Evolutionary conservation across 2,329 filamentous ascomycete species (phyloP), one percentile per base, ranked within the genome.

Genomic region (Apiospora rasikravindrae): DNA sequence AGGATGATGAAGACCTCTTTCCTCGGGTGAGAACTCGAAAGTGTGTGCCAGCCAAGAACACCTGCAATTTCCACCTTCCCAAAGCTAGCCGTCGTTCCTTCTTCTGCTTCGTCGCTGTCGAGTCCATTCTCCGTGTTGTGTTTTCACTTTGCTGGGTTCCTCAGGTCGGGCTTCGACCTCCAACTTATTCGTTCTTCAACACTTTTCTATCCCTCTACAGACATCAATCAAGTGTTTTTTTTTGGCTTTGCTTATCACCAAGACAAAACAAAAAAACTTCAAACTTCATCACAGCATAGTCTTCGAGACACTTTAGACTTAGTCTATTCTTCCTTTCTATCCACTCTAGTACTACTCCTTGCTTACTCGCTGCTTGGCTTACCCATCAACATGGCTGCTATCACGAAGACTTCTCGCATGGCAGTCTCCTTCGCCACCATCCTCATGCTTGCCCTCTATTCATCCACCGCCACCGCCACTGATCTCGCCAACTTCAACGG

Each of bases 401-500:
- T 10, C 19, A 64, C 40, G 19, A 61, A 61, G 16, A 61, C 33
- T 61, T 22, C 14, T 33, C 26, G 26, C 26, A 61, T 61, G 26
- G 16, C 53, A 6, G 8, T 33, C 14, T 61, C 26, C 14, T 19
- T 61, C 26, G 26, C 19, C 57, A 40, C 57, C 22, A 5, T 40
- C 33, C 13, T 40, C 16, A 64, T 64, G 57, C 29, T 64, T 7
- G 57, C 33, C 57, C 57, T 64, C 57, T 64, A 64, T 33, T 64
- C 57, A 64, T 40, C 57, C 57, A 37, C 57, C 6, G 33, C 33
- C 57, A 13, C 19, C 33, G 57, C 57, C 4, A 5, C 19, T n/a
- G 57, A 40, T 19, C 69, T 73, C 24, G 26, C 8, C 5, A 78
- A 85, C 75, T 86, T 83, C 78, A 78, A 78, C 68, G 77, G 76